Evolutionary conservation across 164 flowering plant species (phyloP).

Genomic region (Saururus chinensis): DNA sequence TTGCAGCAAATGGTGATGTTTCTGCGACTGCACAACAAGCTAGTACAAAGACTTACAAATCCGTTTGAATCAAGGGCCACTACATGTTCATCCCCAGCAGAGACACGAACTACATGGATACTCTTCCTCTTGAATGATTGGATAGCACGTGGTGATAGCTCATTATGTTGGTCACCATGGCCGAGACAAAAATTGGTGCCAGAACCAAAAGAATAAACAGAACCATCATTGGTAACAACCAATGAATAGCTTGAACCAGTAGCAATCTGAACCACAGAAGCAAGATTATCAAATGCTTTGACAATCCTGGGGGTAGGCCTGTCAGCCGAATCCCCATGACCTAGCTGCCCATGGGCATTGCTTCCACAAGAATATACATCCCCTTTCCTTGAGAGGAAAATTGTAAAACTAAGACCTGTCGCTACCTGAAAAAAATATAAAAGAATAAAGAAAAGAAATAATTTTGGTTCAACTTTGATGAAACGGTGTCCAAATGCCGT

Average conservation of each 20-base stretch:
- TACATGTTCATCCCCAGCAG: slow-evolving; percentile 95
- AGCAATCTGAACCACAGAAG: slow-evolving; percentile 63
- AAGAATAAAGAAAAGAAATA: neutral
- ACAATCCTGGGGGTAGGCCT: slow-evolving; percentile 60
- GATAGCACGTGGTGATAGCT: slow-evolving; percentile 60
- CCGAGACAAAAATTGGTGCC: slow-evolving; percentile 92
- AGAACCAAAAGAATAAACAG: slow-evolving; percentile 81
- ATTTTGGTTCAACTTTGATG: neutral
- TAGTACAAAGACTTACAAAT: slow-evolving; percentile 37
- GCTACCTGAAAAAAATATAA: slow-evolving; percentile 51
- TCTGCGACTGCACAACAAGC: no score
- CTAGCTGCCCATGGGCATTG: slow-evolving; percentile 84
- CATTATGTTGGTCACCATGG: slow-evolving; percentile 86
- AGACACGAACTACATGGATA: slow-evolving; percentile 63
- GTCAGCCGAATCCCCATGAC: slow-evolving; percentile 77
- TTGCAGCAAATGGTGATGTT: no score
- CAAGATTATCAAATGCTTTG: slow-evolving; percentile 38
- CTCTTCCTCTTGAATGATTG: slow-evolving; percentile 60
- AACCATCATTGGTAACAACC: slow-evolving; percentile 61
- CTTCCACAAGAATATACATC: slow-evolving; percentile 81
- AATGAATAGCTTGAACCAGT: slow-evolving; percentile 80
- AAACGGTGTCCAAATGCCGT: neutral
- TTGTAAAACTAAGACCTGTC: slow-evolving; percentile 74
- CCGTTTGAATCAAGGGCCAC: slow-evolving; percentile 96
- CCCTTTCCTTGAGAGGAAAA: slow-evolving; percentile 69